Evolutionary conservation across 768 basidiomycete species (phyloP), one percentile per base, ranked within the genome.

Genomic region (Leccinum variicolor): DNA sequence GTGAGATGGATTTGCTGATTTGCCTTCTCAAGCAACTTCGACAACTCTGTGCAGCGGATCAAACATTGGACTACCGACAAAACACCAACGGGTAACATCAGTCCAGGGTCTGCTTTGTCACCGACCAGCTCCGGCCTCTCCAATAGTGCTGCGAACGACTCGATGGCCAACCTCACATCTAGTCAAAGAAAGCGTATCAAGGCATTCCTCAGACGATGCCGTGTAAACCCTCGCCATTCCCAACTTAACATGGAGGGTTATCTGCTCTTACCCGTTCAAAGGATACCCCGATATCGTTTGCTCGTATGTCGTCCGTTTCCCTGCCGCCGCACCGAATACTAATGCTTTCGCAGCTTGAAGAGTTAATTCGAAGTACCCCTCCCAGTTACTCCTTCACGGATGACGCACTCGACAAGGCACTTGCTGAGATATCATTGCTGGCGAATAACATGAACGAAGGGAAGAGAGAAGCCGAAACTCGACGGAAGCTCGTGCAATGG

Each of bases 391-490:
- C 91, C 48, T 87, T 84, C 61, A 77, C 84, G 69, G 89, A 90
- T 61, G 92, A 95, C 67, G 84, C 91, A 25, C 78, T 99, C 53
- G 92, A 93, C 62, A 85, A 84, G 56, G 95, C 95, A 6, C 73
- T 97, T 46, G 77, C 84, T 19, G 92, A 96, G 74, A 97, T 98
- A 62, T 84, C 94, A 1, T 84, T 84, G 13, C 75, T 98, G 51
- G 94, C 97, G 3, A 92, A 85, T 51, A 90, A 91, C 66, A 97
- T 99, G 92, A 99, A 99, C 72, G 97, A 99, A 75, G 93, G 94
- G 61, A 98, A 98, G 72, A 85, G 97, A 2, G 95, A 98, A 64
- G 83, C 93, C 2, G 97, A 99, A 74, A 94, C 92, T 1, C 81
- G 97, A 21, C 82, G 87, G 48, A 91, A 93, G 68, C 84, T 98